phyloP scores from a whole-genome alignment of 805 yeast species.

The Phaffomyces thermotolerans region DNA sequence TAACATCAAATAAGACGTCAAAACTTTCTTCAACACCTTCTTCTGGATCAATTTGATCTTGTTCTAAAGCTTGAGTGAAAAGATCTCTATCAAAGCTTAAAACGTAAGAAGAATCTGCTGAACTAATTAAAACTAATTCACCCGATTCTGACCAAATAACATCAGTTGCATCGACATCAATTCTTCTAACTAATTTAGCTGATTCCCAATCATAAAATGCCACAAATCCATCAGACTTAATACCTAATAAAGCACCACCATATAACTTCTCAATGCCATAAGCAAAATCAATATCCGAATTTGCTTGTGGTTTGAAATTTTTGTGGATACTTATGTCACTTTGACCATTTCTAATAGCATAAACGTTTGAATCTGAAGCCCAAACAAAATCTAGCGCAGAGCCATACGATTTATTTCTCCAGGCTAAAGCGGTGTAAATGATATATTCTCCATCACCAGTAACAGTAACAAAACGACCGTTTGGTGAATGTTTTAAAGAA shows the following conservation, averaged over 20 bases:
- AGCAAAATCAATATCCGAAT: constrained; percentile 55
- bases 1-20: constrained; percentile 75
- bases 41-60: constrained; percentile 57
- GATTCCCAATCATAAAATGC: constrained; percentile 93
- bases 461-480: constrained; percentile 94
- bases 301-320: constrained; percentile 74
- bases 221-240: constrained; percentile 76
- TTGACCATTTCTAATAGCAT: constrained; percentile 70
- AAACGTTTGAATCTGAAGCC: constrained; percentile 86
- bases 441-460: constrained; percentile 98
- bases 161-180: constrained; percentile 76
- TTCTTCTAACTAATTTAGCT: constrained; percentile 76
- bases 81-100: constrained; percentile 64
- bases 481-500: constrained; percentile 84
- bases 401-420: constrained; percentile 95
- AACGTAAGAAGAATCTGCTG: constrained; percentile 69
- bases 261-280: constrained; percentile 74
- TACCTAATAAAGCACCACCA: constrained; percentile 85
- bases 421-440: constrained; percentile 91
- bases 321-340: constrained; percentile 64
- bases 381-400: constrained; percentile 86
- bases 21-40: constrained; percentile 88
- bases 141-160: constrained; percentile 93
- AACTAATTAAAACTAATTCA: constrained; percentile 70
- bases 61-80: constrained; percentile 54